These are phyloP conservation scores for Paramecium primaurelia DNA, from an alignment of 73 alveolate genomes.

Conservation along the genomic window DNA sequence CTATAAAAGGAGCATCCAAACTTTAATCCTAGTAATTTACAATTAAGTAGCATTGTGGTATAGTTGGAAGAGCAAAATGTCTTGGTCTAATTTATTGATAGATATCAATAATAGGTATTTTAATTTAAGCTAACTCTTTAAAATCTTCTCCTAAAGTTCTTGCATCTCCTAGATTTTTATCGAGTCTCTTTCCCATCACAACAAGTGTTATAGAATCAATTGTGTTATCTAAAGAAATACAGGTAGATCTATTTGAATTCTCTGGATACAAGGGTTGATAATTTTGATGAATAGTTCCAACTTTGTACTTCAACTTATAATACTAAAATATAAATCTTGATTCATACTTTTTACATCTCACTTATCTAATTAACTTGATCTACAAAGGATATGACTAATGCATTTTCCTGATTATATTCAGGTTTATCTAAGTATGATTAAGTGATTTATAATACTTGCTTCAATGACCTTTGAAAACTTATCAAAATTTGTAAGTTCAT, in stretches of 20 bases:
- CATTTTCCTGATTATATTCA: conserved; percentile 31
- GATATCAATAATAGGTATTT: conserved; percentile 1
- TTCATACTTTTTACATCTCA: conserved; percentile 17
- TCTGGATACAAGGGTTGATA: conserved; percentile 37
- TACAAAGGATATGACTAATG: conserved; percentile 12
- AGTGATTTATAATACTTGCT: neutral
- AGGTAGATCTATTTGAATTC: conserved; percentile 23
- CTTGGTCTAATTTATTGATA: neutral
- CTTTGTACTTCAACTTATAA: conserved; percentile 21
- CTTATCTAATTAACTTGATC: neutral
- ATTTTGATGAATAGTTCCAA: conserved; percentile 33
- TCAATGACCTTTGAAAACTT: neutral
- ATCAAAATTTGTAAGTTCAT: neutral
- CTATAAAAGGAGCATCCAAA: conserved; percentile 40
- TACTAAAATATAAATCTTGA: neutral
- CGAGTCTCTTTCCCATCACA: conserved; percentile 36
- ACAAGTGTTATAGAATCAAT: conserved; percentile 18
- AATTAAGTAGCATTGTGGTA: neutral
- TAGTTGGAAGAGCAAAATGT: conserved; percentile 35
- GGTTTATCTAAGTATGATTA: neutral
- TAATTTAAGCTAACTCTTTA: conserved; percentile 19
- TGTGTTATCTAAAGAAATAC: neutral
- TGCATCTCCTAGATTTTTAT: conserved; percentile 41
- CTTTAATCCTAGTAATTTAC: conserved; percentile 3
- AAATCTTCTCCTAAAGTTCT: conserved; percentile 29